These are phyloP conservation scores for Benincasa hispida DNA, from an alignment of 306 rosid genomes.

Conservation along the genomic window DNA sequence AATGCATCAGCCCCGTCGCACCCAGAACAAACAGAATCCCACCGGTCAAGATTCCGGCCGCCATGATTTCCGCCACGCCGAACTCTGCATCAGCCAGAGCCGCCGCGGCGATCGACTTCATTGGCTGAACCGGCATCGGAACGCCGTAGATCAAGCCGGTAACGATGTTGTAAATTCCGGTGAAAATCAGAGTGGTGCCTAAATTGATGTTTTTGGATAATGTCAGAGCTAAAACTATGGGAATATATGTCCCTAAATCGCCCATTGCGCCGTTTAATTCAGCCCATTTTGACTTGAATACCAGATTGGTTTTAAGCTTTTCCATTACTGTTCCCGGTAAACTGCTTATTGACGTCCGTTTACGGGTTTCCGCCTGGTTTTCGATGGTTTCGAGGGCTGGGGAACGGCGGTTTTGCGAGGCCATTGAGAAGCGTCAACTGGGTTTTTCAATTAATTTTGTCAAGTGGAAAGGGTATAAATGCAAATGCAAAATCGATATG, in stretches of 20 bases:
- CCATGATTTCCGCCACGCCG: slow-evolving; percentile 57
- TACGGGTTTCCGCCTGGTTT: neutral
- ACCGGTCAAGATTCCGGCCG: slow-evolving; percentile 62
- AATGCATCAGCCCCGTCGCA: slow-evolving; percentile 43
- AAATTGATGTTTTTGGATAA: slow-evolving; percentile 43
- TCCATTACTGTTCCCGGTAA: neutral
- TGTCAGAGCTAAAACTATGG: slow-evolving; percentile 54
- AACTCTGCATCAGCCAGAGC: slow-evolving; percentile 43
- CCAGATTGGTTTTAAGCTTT: slow-evolving; percentile 21
- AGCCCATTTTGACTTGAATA: slow-evolving; percentile 43
- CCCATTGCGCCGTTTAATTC: slow-evolving; percentile 83
- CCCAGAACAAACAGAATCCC: slow-evolving; percentile 35
- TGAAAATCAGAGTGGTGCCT: slow-evolving; percentile 70
- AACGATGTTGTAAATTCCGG: slow-evolving; percentile 50
- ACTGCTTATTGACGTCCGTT: neutral
- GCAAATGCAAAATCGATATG: neutral
- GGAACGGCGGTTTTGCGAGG: neutral
- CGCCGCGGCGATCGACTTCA: slow-evolving; percentile 64
- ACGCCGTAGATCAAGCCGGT: slow-evolving; percentile 67
- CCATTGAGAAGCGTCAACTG: neutral
- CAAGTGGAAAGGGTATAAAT: neutral
- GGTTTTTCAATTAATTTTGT: neutral
- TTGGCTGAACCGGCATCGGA: slow-evolving; percentile 86
- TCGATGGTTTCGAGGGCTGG: neutral
- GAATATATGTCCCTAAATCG: slow-evolving; percentile 70